Conservation (phyloP, 257 asterid species). For the Nicotiana otophora region DNA sequence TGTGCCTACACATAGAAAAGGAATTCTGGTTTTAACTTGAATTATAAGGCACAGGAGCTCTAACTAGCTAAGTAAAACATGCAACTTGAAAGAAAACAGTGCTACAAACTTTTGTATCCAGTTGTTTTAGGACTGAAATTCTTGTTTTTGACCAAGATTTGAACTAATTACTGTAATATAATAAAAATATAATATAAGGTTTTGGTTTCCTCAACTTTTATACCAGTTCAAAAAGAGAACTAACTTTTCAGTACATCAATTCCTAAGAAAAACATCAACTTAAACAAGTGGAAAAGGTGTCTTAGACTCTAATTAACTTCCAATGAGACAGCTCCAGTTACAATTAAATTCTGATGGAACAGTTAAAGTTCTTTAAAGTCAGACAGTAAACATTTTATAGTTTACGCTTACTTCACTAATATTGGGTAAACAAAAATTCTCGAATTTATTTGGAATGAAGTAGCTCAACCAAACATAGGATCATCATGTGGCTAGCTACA, state of each 20-base stretch:
- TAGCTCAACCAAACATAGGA: too few relatives aligned
- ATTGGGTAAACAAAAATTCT: neutral
- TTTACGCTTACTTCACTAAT: neutral
- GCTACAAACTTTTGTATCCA: neutral
- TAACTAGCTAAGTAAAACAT: neutral
- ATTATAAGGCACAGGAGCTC: neutral
- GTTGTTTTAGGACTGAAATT: neutral
- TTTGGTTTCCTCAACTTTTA: neutral
- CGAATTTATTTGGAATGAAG: too few relatives aligned
- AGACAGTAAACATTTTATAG: neutral
- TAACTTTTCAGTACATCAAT: neutral
- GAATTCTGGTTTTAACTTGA: neutral
- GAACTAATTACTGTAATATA: neutral
- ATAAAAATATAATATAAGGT: neutral
- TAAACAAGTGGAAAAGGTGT: neutral
- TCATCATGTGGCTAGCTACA: too few relatives aligned
- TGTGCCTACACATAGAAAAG: slow-evolving; percentile 37
- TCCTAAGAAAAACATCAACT: neutral
- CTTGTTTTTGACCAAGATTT: neutral
- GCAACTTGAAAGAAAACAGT: neutral
- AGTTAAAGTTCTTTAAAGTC: neutral
- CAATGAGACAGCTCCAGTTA: neutral
- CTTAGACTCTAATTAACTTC: neutral
- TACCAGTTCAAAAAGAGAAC: neutral
- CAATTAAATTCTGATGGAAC: neutral